Evolutionary conservation across 441 rosid species (phyloP), one percentile per base, ranked within the genome.

Genomic region (Capsella rubella): DNA sequence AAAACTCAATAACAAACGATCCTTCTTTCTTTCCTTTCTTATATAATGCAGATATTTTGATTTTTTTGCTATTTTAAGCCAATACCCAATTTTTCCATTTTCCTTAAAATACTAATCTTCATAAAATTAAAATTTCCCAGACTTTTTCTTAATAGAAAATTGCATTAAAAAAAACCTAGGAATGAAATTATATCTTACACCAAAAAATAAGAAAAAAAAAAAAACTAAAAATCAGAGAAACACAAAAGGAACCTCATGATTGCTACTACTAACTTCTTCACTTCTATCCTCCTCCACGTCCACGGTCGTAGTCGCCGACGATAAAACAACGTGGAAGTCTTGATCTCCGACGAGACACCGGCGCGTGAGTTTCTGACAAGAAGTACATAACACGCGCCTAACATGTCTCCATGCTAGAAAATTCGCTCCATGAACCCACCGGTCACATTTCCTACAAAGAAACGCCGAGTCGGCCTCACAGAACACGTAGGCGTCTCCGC

Each of bases 401-500:
- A 88, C 72, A 35, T 93, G 98, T 71, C 98, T 87, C 72, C 58
- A 82, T 4, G 97, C 97, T 34, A 93, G 69, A 84, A 93, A 89
- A 76, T 93, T 93, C 7, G 97, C 98, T 56, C 79, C 83, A 31
- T 93, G 98, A 13, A 93, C 98, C 85, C 83, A 67, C 74, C 72
- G 82, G 52, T 93, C 98, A 32, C 98, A 93, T 72, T 79, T 78
- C 47, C 80, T 25, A 74, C 98, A 93, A 0, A 90, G 85, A 66
- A 64, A 89, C 0, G 98, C 98, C 58, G 86, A 78, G 68, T 93
- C 98, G 0, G 98, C 98, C 72, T 84, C 89, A 76, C 98, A 93
- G 71, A 87, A 93, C 54, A 90, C 67, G 18, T 79, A 66, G 9
- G 98, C 97, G 54, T 75, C 72, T 10, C 79, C 60, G 3, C 82